These are phyloP conservation scores for Citrus inodora DNA, from an alignment of 345 rosid genomes.

Conservation along the genomic window DNA sequence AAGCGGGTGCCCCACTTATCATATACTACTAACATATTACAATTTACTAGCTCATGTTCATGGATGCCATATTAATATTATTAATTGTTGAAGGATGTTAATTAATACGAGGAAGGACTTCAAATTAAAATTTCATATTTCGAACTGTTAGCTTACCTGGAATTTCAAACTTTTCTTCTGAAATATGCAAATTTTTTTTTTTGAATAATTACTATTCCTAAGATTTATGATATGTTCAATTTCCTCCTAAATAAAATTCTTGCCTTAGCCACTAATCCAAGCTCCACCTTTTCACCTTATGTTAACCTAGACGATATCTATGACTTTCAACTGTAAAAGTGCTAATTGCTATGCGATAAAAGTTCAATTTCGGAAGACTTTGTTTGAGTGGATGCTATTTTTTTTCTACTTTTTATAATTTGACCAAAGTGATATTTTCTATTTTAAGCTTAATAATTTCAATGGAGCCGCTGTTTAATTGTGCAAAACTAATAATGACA, in stretches of 20 bases:
- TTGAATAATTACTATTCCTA: too few species aligned
- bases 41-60: neutral
- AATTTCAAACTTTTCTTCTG: too few species aligned
- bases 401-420: neutral
- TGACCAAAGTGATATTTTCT: slow-evolving; percentile 9
- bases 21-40: neutral
- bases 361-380: neutral
- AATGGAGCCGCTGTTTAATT: neutral
- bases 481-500: neutral
- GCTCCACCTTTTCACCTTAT: too few species aligned
- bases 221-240: neutral
- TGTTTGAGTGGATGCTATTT: slow-evolving; percentile 3
- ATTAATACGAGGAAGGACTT: too few species aligned
- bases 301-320: slow-evolving; percentile 21
- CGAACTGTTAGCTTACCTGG: too few species aligned
- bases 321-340: slow-evolving; percentile 30
- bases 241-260: neutral
- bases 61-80: neutral
- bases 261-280: neutral
- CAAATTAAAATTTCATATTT: too few species aligned
- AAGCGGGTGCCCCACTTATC: neutral
- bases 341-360: neutral
- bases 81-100: too few species aligned
- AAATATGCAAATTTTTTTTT: too few species aligned
- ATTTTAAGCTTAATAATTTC: neutral